phyloP scores from a whole-genome alignment of 805 yeast species.

The Cyberlindnera veronae region DNA sequence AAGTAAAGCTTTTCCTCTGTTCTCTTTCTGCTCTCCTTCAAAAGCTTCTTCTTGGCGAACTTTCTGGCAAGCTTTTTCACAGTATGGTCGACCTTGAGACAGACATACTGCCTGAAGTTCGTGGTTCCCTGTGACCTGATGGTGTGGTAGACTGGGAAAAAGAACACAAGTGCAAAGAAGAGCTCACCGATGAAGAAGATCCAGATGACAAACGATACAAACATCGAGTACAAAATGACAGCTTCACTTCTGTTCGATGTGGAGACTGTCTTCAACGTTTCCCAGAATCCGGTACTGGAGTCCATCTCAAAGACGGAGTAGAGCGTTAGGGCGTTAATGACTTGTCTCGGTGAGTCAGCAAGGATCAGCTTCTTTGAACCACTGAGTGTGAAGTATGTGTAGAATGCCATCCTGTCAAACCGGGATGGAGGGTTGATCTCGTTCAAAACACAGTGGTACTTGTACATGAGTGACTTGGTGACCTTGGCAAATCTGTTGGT shows the following conservation, averaged over 20 bases:
- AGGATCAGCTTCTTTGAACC: conserved; percentile 58
- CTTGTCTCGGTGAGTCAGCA: conserved; percentile 87
- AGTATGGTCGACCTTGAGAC: conserved; percentile 52
- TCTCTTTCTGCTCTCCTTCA: conserved; percentile 10
- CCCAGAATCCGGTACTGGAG: conserved; percentile 29
- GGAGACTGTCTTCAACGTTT: conserved; percentile 56
- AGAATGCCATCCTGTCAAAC: conserved; percentile 66
- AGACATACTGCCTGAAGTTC: conserved; percentile 59
- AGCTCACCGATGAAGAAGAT: conserved; percentile 58
- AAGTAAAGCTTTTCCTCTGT: conserved; percentile 1
- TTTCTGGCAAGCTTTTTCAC: conserved; percentile 48
- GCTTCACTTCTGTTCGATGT: conserved; percentile 60
- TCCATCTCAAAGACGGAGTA: conserved; percentile 43
- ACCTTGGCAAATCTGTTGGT: conserved; percentile 61
- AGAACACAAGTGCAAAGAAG: conserved; percentile 48
- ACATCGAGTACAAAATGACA: conserved; percentile 70
- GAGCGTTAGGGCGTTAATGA: conserved; percentile 73
- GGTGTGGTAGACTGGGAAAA: conserved; percentile 48
- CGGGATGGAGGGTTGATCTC: conserved; percentile 61
- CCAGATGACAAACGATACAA: conserved; percentile 74
- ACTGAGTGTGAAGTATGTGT: conserved; percentile 61
- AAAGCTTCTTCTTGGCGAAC: conserved; percentile 13
- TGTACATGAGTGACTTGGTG: conserved; percentile 55
- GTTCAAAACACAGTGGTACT: conserved; percentile 69
- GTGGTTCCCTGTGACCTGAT: conserved; percentile 36